These are phyloP conservation scores for Pleurostoma richardsiae DNA, from an alignment of 2,329 filamentous ascomycete genomes.

Conservation along the genomic window DNA sequence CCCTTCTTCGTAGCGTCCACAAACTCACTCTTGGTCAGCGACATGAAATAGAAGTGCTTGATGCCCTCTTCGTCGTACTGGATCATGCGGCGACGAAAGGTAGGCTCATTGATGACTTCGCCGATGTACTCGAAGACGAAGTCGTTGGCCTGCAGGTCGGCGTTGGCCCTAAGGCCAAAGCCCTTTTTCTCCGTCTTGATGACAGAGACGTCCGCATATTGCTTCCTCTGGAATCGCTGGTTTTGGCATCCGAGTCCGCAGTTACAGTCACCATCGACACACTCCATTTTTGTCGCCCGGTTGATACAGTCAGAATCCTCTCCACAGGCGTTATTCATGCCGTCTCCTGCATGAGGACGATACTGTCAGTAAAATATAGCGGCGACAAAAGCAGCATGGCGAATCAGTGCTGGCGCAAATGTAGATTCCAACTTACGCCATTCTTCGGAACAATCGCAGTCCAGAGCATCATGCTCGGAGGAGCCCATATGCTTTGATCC, in stretches of 20 bases:
- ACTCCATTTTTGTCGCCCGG: constrained; percentile 96
- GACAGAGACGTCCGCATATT: constrained; percentile 87
- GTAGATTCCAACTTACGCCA: constrained; percentile 66
- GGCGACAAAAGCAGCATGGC: constrained; percentile 9
- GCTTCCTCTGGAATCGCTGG: constrained; percentile 84
- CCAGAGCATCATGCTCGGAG: constrained; percentile 83
- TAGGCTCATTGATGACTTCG: constrained; percentile 91
- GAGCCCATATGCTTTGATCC: constrained; percentile 86
- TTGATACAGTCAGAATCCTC: constrained; percentile 99
- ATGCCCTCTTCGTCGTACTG: constrained; percentile 95
- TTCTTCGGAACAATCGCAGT: constrained; percentile 92
- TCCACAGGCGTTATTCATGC: constrained; percentile 78
- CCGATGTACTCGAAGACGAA: constrained; percentile 99
- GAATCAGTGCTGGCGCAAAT: constrained; percentile 9
- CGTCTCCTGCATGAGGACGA: constrained; percentile 39
- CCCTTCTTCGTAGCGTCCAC: constrained; percentile 97
- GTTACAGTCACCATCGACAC: constrained; percentile 73
- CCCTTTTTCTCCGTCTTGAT: constrained; percentile 99
- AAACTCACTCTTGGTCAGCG: constrained; percentile 90
- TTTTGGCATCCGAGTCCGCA: constrained; percentile 89
- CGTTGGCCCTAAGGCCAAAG: constrained; percentile 81
- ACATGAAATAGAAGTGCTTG: constrained; percentile 99
- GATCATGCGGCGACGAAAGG: constrained; percentile 83
- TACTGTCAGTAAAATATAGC: constrained; percentile 11
- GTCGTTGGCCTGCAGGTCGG: constrained; percentile 72